Evolutionary conservation across 1,284 basidiomycete species (phyloP), one percentile per base, ranked within the genome.

Genomic region (Testicularia cyperi): DNA sequence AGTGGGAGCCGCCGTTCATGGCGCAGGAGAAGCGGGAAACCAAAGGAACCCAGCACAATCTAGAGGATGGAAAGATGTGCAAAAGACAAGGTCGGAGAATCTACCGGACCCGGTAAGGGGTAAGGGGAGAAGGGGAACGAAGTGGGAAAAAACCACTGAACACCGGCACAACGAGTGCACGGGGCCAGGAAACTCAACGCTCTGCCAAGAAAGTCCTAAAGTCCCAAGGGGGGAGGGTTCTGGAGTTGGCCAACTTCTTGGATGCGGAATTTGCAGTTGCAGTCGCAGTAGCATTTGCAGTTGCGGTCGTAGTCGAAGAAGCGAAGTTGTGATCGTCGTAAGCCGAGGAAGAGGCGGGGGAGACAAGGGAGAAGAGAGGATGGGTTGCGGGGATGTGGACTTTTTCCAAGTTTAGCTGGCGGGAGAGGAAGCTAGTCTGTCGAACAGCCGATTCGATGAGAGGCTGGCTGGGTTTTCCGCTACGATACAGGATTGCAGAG

Each of bases 401-500:
- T 36, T 46, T 55, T 6, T 68, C 65, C 2, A 37, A 41, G 26
- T 38, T n/a, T n/a, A 71, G 39, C 14, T 54, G 45, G 5, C 44
- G 19, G 44, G 56, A 71, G 21, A 69, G 26, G 28, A 68, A 58
- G 10, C 54, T 63, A 13, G 66, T 72, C 49, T 72, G 70, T 14
- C 70, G 44, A 16, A 70, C 69, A 14, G 69, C 69, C 12, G 65
- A 45, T 53, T 72, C 70, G 34, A 72, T 56, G 25, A 72, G 32
- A 8, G 70, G 70, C 36, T 72, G 70, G 23, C 64, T 68, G 16
- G 69, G 57, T 19, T 52, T 49, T 7, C 70, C 70, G 12, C 53
- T 61, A 8, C 67, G 49, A 16, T 44, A 39, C 30, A 92, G 77
- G 38, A 92, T 88, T 9, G 90, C 90, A 36, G 83, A 83, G 62